Conservation (phyloP, 192 early-diverging fungal genomes). For the Backusella luteola region DNA sequence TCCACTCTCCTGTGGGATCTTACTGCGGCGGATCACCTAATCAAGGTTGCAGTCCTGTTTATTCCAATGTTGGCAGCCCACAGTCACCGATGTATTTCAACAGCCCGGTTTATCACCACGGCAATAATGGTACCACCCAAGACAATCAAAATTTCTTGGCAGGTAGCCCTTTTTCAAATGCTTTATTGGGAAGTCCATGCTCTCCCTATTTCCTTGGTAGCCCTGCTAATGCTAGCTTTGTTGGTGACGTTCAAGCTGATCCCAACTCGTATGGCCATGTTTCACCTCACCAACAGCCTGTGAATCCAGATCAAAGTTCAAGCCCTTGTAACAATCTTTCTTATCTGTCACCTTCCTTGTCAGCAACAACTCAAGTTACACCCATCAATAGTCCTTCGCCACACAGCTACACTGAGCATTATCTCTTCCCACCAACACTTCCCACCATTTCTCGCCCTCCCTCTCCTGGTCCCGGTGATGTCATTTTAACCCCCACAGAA, state of each 20-base stretch:
- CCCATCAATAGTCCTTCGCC: slow-evolving; percentile 12
- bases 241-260: background rate
- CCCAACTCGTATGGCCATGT: background rate
- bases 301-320: background rate
- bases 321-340: background rate
- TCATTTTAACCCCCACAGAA: background rate
- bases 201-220: slow-evolving; percentile 6
- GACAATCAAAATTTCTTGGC: slow-evolving; percentile 5
- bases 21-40: background rate
- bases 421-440: background rate
- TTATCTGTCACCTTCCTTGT: slow-evolving; percentile 12
- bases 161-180: background rate
- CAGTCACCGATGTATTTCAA: slow-evolving; percentile 1
- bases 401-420: background rate
- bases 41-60: slow-evolving; percentile 1
- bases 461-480: slow-evolving; percentile 10
- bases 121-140: background rate
- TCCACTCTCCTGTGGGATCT: background rate
- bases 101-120: background rate
- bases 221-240: background rate
- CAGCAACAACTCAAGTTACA: slow-evolving; percentile 1
- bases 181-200: background rate
- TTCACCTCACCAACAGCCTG: background rate
- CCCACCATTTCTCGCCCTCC: background rate
- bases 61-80: slow-evolving; percentile 1